Evolutionary conservation across 768 basidiomycete genomes (phyloP), one percentile per base, ranked within the genome.

Genomic region (Strobilomyces confusus): DNA sequence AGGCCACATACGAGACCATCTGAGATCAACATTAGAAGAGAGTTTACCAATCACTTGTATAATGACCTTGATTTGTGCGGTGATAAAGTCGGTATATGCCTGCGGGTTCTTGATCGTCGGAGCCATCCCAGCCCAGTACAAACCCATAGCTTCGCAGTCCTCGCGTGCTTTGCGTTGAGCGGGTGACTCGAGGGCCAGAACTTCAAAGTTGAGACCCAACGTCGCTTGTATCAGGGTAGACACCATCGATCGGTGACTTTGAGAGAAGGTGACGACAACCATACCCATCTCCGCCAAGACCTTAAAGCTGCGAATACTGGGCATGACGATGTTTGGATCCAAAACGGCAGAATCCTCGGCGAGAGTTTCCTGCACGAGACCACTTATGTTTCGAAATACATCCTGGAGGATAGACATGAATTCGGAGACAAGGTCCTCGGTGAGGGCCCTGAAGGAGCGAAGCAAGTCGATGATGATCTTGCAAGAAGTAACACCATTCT

Each of bases 211-310:
- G n/a, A 89, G 79, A 11, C 81, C 75, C 34, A 92, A 78, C 8
- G 87, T 88, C 15, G 81, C 76, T 62, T 84, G 80, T 54, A 95
- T 80, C 15, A 83, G 76, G 2, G 84, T 75, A 14, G 79, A 73
- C 47, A 91, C 84, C 55, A 88, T 69, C 9, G 75, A 72, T 41
- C 86, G 80, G 59, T 91, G 87, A 36, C 82, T 80, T 70, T 98
- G 95, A 56, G 89, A 86, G 71, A 97, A 88, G 25, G 93, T 83
- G 26, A 94, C 89, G 66, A 95, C 84, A 13, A 92, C 85, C 76
- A 95, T 87, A 6, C 90, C 90, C 78, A 95, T 88, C 73, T 99
- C 97, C 14, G 90, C 86, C 12, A 98, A 75, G 11, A 97, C 89
- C 70, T 97, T 98, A 77, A 97, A 94, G 66, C 92, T 95, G 53